A percentile compares a stretch with the other conserved stretches of the same genome.
These are phyloP conservation scores for Colletotrichum tofieldiae DNA, from an alignment of 2,329 filamentous ascomycete genomes.

Conservation along the genomic window DNA sequence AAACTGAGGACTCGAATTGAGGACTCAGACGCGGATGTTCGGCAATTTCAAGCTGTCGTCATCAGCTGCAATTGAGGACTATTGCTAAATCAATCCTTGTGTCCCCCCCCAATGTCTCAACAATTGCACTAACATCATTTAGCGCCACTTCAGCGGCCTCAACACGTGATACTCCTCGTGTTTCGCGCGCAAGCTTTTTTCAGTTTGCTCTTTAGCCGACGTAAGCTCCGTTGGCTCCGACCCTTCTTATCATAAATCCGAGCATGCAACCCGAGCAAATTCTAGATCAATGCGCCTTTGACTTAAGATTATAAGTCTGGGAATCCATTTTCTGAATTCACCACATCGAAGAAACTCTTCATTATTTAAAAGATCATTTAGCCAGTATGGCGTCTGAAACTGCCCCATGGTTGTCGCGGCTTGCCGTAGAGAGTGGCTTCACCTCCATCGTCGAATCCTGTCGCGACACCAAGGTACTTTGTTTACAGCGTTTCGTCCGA, in stretches of 20 bases:
- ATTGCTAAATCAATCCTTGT: not conserved
- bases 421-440: conserved; percentile 61
- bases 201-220: conserved; percentile 1
- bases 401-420: conserved; percentile 26
- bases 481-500: conserved; percentile 72
- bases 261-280: conserved; percentile 9
- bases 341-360: not conserved
- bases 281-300: not conserved
- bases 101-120: not conserved
- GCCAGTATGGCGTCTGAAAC: conserved; percentile 25
- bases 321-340: not conserved
- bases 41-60: not conserved
- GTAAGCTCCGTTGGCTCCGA: conserved; percentile 14
- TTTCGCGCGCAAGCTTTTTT: not conserved
- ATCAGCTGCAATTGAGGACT: not conserved
- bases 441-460: conserved; percentile 58
- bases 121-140: not conserved
- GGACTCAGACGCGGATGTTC: not conserved
- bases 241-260: conserved; percentile 33
- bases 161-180: conserved; percentile 7
- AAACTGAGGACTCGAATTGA: not conserved
- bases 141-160: not conserved
- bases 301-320: conserved; percentile 19
- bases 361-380: too few species aligned
- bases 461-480: conserved; percentile 71